Conservation (phyloP, 179 eudicot genomes). For the Patellifolia procumbens region DNA sequence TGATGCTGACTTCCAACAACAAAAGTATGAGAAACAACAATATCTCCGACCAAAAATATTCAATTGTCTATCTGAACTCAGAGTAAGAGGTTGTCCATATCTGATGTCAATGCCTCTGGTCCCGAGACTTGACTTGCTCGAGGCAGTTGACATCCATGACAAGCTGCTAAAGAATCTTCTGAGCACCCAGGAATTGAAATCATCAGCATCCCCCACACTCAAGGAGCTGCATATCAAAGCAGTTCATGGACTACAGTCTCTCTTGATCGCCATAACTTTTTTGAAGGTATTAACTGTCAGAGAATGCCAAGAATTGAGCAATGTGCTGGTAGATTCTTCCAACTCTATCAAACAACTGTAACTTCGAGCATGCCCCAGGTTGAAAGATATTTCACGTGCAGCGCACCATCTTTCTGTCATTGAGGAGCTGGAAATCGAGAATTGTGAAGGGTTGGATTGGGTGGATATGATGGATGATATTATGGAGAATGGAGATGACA, state of each 20-base stretch:
- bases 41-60: too few relatives aligned
- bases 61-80: neutral
- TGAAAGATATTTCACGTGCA: neutral
- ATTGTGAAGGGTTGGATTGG: neutral
- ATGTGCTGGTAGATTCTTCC: neutral
- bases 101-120: neutral
- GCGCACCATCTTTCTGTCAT: neutral
- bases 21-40: too few relatives aligned
- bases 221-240: neutral
- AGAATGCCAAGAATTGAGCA: neutral
- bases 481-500: too few relatives aligned
- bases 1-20: too few relatives aligned
- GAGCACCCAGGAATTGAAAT: too few relatives aligned
- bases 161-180: neutral
- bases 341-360: neutral
- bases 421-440: neutral
- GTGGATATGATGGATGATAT: too few relatives aligned
- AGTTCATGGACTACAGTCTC: neutral
- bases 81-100: conserved; percentile 3
- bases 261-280: neutral
- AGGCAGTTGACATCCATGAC: neutral
- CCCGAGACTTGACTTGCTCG: neutral
- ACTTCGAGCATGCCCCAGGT: neutral
- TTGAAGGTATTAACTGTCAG: neutral
- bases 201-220: too few relatives aligned